Evolutionary conservation across 352 stramenopile genomes (phyloP), one percentile per base, ranked within the genome.

Genomic region (Phytophthora crassamura): DNA sequence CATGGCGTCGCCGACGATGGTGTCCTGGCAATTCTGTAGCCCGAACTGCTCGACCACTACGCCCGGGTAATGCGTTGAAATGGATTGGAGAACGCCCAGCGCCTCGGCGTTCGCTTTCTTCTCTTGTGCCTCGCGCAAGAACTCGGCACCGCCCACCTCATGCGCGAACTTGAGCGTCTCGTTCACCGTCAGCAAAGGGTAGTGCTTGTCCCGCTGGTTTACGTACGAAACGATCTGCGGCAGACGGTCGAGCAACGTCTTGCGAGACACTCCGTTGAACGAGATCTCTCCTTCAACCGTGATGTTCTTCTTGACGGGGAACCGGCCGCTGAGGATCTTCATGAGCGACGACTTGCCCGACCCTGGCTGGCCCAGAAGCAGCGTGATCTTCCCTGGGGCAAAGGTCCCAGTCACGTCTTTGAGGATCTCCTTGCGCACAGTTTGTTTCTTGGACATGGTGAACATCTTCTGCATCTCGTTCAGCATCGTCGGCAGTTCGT

Each of bases 1-100:
- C 59, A 83, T 80, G 56, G 38, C 57, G 48, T 77, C 75, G 15
- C 76, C 76, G 4, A 85, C 64, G 28, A 85, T 50, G 11, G 42
- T 50, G 25, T 28, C 25, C 25, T 28, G 25, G 25, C 25, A 28
- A 28, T 28, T 28, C 25, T 4, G 2, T 0, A 50, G 22, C 8
- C 42, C 64, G 7, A 77, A 35, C 36, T 66, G 67, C 25, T 65
- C 3, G 7, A 65, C 14, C 7, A 78, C 75, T 20, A 80, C 59
- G 50, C 82, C 68, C 7, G 67, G 65, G 42, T 66, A 64, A 5
- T 67, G 35, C 35, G 15, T 16, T 11, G 45, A 54, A 16, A 69
- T 20, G n/a, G 59, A 22, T 30, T 43, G 14, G 8, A 57, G 53
- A 11, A 41, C 38, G 5, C 55, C 36, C 2, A 58, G 8, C 15